Conservation (phyloP, 768 basidiomycete genomes). For the Cystofilobasidium ferigula region DNA sequence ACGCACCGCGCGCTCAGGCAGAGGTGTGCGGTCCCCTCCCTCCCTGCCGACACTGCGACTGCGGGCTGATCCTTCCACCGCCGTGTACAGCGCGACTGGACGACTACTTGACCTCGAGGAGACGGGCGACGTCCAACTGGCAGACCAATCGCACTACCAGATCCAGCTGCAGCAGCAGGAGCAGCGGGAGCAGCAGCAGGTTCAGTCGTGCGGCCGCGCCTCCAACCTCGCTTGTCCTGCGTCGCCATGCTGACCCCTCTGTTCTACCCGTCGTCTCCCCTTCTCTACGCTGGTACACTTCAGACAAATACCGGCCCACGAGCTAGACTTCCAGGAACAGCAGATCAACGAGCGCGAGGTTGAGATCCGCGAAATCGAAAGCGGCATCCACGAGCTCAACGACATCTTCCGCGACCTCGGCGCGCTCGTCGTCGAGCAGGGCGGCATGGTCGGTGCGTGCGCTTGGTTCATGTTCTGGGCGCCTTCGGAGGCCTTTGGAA, state of each 20-base stretch:
- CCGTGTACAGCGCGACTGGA: not conserved
- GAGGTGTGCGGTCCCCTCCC: not conserved
- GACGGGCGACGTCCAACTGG: constrained; percentile 28
- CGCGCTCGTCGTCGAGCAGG: constrained; percentile 86
- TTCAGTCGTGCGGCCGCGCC: constrained; percentile 29
- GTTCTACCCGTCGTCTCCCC: not conserved
- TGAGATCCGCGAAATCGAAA: constrained; percentile 93
- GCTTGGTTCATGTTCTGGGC: not conserved
- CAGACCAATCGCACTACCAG: constrained; percentile 33
- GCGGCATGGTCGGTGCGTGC: constrained; percentile 75
- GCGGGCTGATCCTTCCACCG: not conserved
- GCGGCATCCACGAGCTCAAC: constrained; percentile 85
- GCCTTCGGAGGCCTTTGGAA: no score
- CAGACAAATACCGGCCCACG: constrained; percentile 40
- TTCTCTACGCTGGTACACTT: not conserved
- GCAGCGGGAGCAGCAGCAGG: constrained; percentile 35
- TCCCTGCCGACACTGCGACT: no score
- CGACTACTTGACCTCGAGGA: constrained; percentile 16
- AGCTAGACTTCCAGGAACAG: constrained; percentile 90
- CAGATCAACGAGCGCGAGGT: constrained; percentile 85
- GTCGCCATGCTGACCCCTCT: not conserved
- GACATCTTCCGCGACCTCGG: constrained; percentile 96
- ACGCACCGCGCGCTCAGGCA: not conserved
- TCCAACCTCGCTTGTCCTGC: not conserved
- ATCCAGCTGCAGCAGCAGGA: constrained; percentile 32